Evolutionary conservation across 164 flowering plant species (phyloP), one percentile per base, ranked within the genome.

Genomic region (Hamamelis virginiana): DNA sequence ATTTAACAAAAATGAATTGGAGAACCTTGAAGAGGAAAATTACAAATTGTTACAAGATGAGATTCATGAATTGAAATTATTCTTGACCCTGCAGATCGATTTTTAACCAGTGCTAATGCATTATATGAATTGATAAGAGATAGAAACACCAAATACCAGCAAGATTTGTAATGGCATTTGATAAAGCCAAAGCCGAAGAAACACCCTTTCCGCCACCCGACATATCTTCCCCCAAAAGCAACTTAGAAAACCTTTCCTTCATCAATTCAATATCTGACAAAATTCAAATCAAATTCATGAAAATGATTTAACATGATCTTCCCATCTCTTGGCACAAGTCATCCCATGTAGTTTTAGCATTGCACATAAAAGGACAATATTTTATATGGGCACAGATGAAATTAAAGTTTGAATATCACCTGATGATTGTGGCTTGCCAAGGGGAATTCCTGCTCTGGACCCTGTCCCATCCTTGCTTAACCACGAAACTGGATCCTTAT

Each of bases 181-280:
- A 94, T 80, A 94, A 80, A 63, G 98, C 98, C 80, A 94, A 75
- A 64, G 98, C 96, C 5, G 97, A 94, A 8, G 96, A 87, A 74
- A 89, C 96, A 50, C 98, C 98, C 67, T 90, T 91, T 56, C 96
- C 97, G 23, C 96, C 91, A 19, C 98, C 98, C 0, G 98, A 91
- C 98, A 94, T 94, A 45, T 94, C 98, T 81, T 94, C 98, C 9
- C 98, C 98, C 73, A 94, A 79, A 59, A 94, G 87, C 77, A 94
- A 71, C 84, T 91, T 94, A 6, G 96, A 78, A 79, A 91, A 91
- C 73, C 77, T 89, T 68, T 91, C 98, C 83, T 89, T 94, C 82
- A 91, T 87, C 83, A 75, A 18, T 4, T 90, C 96, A 73, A 80
- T 57, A 53, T 94, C 98, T 91, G 83, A 52, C 2, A 47, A 28